Evolutionary conservation across 2,329 filamentous ascomycete species (phyloP), one percentile per base, ranked within the genome.

Genomic region (Alternaria triticina): DNA sequence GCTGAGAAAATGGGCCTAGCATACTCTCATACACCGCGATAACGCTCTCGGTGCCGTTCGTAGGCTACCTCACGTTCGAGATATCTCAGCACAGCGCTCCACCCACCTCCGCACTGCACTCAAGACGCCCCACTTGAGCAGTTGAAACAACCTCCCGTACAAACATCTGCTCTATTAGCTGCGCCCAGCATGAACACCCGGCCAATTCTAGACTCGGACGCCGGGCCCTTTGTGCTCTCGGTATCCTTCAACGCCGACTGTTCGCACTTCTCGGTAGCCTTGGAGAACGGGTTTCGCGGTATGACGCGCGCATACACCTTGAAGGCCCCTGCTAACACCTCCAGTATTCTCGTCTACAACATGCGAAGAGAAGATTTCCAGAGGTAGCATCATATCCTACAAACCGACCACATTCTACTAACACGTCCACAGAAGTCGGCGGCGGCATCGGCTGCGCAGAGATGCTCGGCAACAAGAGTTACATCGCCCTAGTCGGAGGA

Each of bases 391-490:
- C 2, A 2, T 7, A 17, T 2, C n/a, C 7, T 15, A 10, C 5
- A 44, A n/a, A n/a, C 45, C 9, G 11, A 25, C 44, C n/a, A 17
- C n/a, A 9, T n/a, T 27, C 20, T 20, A 44, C 70, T 77, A 36
- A 76, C 61, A 47, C 23, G 4, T n/a, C 46, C 9, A 9, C 23
- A 78, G 75, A 79, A 59, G 67, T 80, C 40, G 77, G 77, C 77
- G 92, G 91, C 17, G 93, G 94, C 50, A 89, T 97, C 67, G 92
- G 91, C 44, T 85, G 93, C 44, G 92, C 91, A 25, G 90, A 94
- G 79, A 96, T 97, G 92, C 89, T 97, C 78, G 92, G 91, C 47
- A 91, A 89, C 70, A 90, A 92, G 57, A 94, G 95, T 81, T 97
- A 94, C 78, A 85, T 97, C 36, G 95, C 93, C 27, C 86, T 98